A percentile compares a stretch with the other conserved stretches of the same genome.
Conservation (phyloP, 371 early-diverging fungal genomes). For the Mucor indicus region DNA sequence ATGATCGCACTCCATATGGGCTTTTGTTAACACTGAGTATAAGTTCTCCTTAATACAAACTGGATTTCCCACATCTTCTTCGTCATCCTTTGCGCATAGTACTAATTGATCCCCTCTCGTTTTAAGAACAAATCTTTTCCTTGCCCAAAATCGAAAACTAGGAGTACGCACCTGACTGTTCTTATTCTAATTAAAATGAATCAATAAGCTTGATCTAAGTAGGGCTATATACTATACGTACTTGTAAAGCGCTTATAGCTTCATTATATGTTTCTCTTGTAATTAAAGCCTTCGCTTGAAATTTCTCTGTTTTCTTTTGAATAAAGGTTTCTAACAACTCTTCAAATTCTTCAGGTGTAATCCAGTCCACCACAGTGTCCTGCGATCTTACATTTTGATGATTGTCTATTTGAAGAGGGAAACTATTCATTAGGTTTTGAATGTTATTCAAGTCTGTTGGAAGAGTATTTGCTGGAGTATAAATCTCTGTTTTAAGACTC, state of each 20-base stretch:
- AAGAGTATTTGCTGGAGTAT: no score
- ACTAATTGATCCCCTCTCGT: background rate
- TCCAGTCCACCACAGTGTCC: background rate
- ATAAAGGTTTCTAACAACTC: background rate
- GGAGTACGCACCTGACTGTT: constrained; percentile 1
- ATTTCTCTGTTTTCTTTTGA: background rate
- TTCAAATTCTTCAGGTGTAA: constrained; percentile 1
- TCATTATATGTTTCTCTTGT: background rate
- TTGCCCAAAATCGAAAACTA: constrained; percentile 3
- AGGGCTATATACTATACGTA: background rate
- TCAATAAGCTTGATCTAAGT: no score
- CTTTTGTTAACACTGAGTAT: background rate
- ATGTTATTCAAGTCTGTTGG: no score
- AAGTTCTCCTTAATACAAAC: background rate
- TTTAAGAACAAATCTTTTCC: constrained; percentile 1
- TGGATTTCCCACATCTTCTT: background rate
- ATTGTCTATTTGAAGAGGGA: no score
- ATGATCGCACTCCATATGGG: background rate
- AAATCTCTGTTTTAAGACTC: no score
- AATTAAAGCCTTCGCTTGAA: background rate
- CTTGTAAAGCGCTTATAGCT: no score
- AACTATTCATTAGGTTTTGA: no score
- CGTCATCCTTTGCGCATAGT: background rate
- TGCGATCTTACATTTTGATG: no score
- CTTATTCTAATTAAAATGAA: no score